phyloP scores from a whole-genome alignment of 2,329 filamentous ascomycete genomes.

The Xylaria sp. region DNA sequence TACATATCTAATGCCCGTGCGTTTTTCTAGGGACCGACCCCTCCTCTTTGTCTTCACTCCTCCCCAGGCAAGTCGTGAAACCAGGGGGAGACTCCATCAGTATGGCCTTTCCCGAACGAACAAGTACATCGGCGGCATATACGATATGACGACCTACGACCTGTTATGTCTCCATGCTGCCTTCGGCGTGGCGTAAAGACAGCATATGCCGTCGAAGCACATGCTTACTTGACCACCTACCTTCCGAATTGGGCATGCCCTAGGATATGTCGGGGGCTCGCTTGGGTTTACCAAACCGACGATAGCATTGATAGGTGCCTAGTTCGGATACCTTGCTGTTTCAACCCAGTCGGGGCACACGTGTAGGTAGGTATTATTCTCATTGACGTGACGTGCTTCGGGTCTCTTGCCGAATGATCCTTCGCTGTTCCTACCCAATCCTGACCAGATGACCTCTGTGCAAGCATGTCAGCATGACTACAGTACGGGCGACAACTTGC shows the following conservation, averaged over 20 bases:
- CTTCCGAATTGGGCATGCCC: slow-evolving; percentile 18
- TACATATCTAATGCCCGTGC: background rate
- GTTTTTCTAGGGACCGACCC: background rate
- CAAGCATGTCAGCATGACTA: slow-evolving; percentile 12
- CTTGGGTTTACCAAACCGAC: slow-evolving; percentile 13
- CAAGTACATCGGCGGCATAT: background rate
- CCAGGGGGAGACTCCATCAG: background rate
- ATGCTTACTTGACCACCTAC: slow-evolving; percentile 11
- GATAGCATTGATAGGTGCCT: background rate
- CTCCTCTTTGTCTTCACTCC: background rate
- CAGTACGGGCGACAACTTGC: slow-evolving; percentile 8
- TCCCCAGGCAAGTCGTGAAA: background rate
- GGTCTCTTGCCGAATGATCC: slow-evolving; percentile 19
- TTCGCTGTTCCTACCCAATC: slow-evolving; percentile 9
- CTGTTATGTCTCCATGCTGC: background rate
- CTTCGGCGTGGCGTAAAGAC: no score
- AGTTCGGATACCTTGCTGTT: slow-evolving; percentile 4
- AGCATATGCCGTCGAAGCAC: background rate
- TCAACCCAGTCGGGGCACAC: slow-evolving; percentile 5
- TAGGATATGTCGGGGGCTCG: slow-evolving; percentile 6
- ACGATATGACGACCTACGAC: no score
- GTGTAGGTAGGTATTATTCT: slow-evolving; percentile 19
- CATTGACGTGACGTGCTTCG: slow-evolving; percentile 18
- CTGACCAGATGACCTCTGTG: slow-evolving; percentile 11
- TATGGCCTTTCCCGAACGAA: background rate